Percentiles rank a stretch among this genome's conserved stretches.
phyloP scores from a whole-genome alignment of 2,329 filamentous ascomycete species.

The Microdochium trichocladiopsis region DNA sequence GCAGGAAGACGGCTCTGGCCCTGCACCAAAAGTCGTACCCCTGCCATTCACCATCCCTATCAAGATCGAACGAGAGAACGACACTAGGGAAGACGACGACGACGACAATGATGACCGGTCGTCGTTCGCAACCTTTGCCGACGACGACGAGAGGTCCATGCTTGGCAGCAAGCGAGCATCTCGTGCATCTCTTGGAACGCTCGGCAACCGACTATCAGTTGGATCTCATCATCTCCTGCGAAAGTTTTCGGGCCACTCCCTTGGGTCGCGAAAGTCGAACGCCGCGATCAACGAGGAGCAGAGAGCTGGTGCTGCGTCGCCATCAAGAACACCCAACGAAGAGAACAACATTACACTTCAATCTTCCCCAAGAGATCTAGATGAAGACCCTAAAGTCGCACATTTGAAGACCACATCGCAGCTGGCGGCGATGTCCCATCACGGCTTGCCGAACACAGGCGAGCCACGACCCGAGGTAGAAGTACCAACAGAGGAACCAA shows the following conservation, averaged over 20 bases:
- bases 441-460: neutral
- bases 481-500: conserved; percentile 34
- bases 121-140: conserved; percentile 64
- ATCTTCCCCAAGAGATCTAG: too few relatives aligned
- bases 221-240: conserved; percentile 37
- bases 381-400: too few relatives aligned
- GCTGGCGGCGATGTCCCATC: neutral
- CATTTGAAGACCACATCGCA: conserved; percentile 4
- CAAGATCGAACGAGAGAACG: conserved; percentile 14
- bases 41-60: conserved; percentile 57
- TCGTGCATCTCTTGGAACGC: conserved; percentile 9
- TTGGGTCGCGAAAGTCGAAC: conserved; percentile 16
- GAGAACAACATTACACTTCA: neutral
- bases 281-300: conserved; percentile 1
- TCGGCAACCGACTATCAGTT: conserved; percentile 41
- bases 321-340: neutral
- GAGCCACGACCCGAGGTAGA: conserved; percentile 4
- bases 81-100: conserved; percentile 14
- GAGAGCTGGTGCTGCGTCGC: neutral
- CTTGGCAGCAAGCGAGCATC: conserved; percentile 25
- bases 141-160: conserved; percentile 36
- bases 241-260: conserved; percentile 30
- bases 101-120: conserved; percentile 48
- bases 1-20: neutral
- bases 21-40: conserved; percentile 47